phyloP scores from a whole-genome alignment of 306 rosid species.

The Mucuna pruriens region DNA sequence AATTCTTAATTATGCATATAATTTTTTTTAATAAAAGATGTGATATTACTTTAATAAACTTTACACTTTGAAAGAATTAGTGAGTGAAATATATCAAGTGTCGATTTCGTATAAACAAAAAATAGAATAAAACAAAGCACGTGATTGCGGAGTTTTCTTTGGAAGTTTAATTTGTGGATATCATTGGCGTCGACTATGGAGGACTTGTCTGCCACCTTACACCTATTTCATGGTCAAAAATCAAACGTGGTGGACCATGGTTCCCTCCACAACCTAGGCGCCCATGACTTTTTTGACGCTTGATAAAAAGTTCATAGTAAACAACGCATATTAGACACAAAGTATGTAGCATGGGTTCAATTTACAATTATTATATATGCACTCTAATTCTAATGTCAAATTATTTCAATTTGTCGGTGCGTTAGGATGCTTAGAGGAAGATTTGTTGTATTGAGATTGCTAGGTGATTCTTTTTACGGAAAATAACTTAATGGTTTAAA shows the following conservation, averaged over 20 bases:
- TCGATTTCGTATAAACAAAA: no score
- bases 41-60: no score
- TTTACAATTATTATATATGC: background rate
- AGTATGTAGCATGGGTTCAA: background rate
- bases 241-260: conserved; percentile 31
- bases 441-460: background rate
- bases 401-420: conserved; percentile 20
- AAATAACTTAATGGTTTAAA: background rate
- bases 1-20: no score
- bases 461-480: no score
- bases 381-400: background rate
- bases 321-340: conserved; percentile 13
- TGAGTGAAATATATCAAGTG: no score
- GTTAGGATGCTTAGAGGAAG: background rate
- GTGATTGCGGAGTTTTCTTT: conserved; percentile 20
- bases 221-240: conserved; percentile 7
- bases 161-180: background rate
- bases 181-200: background rate
- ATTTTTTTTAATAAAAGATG: no score
- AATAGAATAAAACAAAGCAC: conserved; percentile 7
- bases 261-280: conserved; percentile 19
- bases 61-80: no score
- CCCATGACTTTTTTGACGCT: conserved; percentile 33
- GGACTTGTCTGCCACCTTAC: conserved; percentile 41
- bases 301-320: background rate